A percentile compares a stretch with the other conserved stretches of the same genome.
Evolutionary conservation across 2,329 filamentous ascomycete species (phyloP).

Genomic region (Xylariaceae sp.): DNA sequence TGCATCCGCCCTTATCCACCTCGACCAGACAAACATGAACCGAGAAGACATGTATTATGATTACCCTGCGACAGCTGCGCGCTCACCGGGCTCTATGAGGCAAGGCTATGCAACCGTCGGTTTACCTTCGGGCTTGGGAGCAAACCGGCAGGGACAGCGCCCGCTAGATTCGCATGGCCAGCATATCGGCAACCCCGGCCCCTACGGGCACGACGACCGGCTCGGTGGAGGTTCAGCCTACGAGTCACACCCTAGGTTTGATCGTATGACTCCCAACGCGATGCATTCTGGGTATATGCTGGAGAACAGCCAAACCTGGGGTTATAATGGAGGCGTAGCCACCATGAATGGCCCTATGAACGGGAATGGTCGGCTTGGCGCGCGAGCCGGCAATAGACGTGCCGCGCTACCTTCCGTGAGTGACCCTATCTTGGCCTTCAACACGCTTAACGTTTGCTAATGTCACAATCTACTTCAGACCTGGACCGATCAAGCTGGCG

Average conservation of each 20-base stretch:
- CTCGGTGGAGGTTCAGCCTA: constrained; percentile 65
- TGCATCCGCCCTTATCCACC: constrained; percentile 34
- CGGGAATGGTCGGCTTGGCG: constrained; percentile 61
- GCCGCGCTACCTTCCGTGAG: constrained; percentile 77
- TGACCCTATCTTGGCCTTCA: constrained; percentile 38
- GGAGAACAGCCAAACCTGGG: constrained; percentile 82
- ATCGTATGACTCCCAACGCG: constrained; percentile 41
- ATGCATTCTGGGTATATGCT: constrained; percentile 58
- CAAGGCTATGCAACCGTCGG: constrained; percentile 66
- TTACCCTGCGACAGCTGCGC: constrained; percentile 65
- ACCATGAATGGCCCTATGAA: constrained; percentile 70
- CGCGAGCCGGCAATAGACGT: constrained; percentile 59
- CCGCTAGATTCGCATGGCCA: constrained; percentile 78
- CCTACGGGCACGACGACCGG: constrained; percentile 74
- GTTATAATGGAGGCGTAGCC: constrained; percentile 71
- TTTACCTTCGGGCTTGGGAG: constrained; percentile 55
- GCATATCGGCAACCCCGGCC: constrained; percentile 61
- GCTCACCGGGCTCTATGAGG: constrained; percentile 74
- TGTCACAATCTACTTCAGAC: constrained; percentile 45
- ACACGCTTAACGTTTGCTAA: constrained; percentile 9
- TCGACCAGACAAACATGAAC: constrained; percentile 49
- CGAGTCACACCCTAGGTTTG: constrained; percentile 54
- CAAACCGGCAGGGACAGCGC: constrained; percentile 74
- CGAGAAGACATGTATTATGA: constrained; percentile 77
- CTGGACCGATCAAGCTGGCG: constrained; percentile 57